Conservation (phyloP, 768 basidiomycete species). For the Melanogaster broomeanus region DNA sequence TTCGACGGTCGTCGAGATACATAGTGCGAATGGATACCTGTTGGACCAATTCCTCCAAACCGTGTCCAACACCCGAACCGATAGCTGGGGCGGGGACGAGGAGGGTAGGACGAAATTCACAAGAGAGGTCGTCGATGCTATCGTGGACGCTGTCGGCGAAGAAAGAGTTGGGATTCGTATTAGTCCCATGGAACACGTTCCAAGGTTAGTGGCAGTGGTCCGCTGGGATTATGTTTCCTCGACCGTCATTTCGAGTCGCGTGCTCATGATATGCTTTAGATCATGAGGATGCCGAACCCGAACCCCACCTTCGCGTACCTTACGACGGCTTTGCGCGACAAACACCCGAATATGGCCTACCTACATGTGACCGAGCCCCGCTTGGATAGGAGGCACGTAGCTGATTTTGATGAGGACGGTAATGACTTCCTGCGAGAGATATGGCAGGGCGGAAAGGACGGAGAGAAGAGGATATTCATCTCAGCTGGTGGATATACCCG, state of each 20-base stretch:
- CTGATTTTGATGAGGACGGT: slow-evolving; percentile 9
- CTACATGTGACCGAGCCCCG: too few relatives aligned
- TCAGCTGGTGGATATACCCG: too few relatives aligned
- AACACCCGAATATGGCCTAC: too few relatives aligned
- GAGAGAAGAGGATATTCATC: too few relatives aligned
- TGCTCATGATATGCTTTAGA: slow-evolving; percentile 21
- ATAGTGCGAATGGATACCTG: slow-evolving; percentile 46
- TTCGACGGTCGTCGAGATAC: slow-evolving; percentile 53
- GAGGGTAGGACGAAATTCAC: slow-evolving; percentile 50
- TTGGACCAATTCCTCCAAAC: slow-evolving; percentile 67
- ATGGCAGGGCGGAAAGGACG: slow-evolving; percentile 15
- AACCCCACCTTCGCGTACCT: too few relatives aligned
- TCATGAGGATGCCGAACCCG: slow-evolving; percentile 37
- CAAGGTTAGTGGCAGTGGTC: slow-evolving; percentile 24
- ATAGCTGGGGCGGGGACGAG: slow-evolving; percentile 66
- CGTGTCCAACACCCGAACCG: slow-evolving; percentile 55
- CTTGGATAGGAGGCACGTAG: slow-evolving; percentile 5
- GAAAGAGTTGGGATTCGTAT: slow-evolving; percentile 45
- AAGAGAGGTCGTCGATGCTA: slow-evolving; percentile 45
- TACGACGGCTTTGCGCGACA: too few relatives aligned
- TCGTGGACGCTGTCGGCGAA: slow-evolving; percentile 43
- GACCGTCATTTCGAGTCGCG: too few relatives aligned
- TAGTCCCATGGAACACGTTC: slow-evolving; percentile 40
- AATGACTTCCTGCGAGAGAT: slow-evolving; percentile 29
- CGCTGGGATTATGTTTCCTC: too few relatives aligned